phyloP scores from a whole-genome alignment of 73 alveolate genomes.

The Tetrahymena elliotti region DNA sequence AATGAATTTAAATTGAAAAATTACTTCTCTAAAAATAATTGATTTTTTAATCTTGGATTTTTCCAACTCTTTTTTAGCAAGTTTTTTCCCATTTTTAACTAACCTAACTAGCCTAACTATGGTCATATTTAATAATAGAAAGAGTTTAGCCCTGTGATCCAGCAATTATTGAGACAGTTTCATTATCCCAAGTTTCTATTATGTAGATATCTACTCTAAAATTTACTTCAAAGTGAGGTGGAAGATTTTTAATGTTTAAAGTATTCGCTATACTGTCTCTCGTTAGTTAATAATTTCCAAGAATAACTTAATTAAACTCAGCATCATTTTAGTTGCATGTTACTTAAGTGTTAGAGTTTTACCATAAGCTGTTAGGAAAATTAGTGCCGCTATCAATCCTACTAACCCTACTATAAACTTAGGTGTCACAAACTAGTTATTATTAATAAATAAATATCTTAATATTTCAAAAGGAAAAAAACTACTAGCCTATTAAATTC shows the following conservation, averaged over 20 bases:
- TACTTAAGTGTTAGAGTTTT: too few species aligned
- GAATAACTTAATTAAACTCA: not conserved
- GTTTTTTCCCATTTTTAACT: too few species aligned
- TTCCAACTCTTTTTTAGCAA: too few species aligned
- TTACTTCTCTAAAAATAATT: too few species aligned
- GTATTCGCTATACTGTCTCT: not conserved
- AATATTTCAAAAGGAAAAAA: not conserved
- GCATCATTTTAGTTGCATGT: not conserved
- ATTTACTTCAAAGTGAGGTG: not conserved
- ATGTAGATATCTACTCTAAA: not conserved
- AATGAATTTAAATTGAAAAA: too few species aligned
- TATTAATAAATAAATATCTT: not conserved
- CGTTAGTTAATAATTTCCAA: not conserved
- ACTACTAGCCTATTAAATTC: not conserved
- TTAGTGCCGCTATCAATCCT: not conserved
- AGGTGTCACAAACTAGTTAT: not conserved
- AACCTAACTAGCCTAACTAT: too few species aligned
- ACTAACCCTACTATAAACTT: not conserved
- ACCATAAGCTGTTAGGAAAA: not conserved
- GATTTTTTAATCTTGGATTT: too few species aligned
- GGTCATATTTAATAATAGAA: not conserved
- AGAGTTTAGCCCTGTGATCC: not conserved
- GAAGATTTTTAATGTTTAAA: not conserved
- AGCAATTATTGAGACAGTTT: not conserved
- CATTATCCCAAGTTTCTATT: not conserved